A percentile compares a stretch with the other conserved stretches of the same genome.
Conservation (phyloP, 2,329 filamentous ascomycete genomes). For the Fusarium oxysporum region DNA sequence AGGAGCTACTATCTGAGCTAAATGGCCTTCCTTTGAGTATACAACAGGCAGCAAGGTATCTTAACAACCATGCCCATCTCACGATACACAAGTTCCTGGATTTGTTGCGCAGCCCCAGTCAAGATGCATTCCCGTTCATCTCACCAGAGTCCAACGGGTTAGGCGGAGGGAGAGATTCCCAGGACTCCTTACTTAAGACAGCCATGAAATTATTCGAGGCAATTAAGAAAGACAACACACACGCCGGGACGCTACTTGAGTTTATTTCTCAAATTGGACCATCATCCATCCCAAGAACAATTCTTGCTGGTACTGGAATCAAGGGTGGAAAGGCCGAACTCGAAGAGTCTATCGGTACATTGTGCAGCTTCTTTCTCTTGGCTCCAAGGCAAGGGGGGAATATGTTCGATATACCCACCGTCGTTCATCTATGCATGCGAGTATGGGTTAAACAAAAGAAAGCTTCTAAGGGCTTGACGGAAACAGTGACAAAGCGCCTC, state of each 20-base stretch:
- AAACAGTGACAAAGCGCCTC: neutral
- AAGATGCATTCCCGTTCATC: neutral
- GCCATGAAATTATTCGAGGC: neutral
- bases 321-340: no score
- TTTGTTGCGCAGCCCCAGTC: neutral
- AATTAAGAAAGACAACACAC: accelerated
- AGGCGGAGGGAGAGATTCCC: no score
- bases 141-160: no score
- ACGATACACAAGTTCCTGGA: neutral
- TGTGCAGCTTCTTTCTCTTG: neutral
- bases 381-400: accelerated
- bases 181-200: no score
- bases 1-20: neutral
- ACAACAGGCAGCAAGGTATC: neutral
- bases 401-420: neutral
- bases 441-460: neutral
- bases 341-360: neutral
- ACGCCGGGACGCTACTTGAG: neutral
- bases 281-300: no score
- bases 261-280: neutral
- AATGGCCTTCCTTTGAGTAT: neutral
- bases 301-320: no score
- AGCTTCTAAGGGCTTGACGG: neutral
- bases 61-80: neutral
- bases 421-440: neutral